Percentiles rank a stretch among this genome's conserved stretches.
phyloP scores from a whole-genome alignment of 768 basidiomycete genomes.

The Piloderma croceum region DNA sequence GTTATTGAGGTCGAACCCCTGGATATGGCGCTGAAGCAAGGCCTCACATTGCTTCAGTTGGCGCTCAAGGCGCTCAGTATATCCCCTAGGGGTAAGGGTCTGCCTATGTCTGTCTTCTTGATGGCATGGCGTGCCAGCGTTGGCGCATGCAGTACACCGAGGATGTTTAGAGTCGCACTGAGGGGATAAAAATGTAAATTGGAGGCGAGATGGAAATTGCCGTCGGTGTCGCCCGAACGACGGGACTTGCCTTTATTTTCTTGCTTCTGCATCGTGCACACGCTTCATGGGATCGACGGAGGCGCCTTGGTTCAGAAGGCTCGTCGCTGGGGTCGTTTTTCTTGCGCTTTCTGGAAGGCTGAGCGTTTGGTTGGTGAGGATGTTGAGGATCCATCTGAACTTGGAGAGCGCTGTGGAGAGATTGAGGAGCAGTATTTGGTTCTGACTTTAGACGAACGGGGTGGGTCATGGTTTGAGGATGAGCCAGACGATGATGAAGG shows the following conservation, averaged over 20 bases:
- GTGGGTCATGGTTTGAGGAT: too few species aligned
- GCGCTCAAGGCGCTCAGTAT: constrained; percentile 77
- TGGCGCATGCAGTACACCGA: constrained; percentile 78
- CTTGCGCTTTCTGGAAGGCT: constrained; percentile 41
- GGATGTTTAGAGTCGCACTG: constrained; percentile 92
- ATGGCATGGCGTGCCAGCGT: constrained; percentile 73
- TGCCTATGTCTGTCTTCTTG: constrained; percentile 87
- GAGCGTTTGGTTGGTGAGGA: constrained; percentile 1
- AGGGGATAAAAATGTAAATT: constrained; percentile 22
- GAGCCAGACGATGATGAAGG: too few species aligned
- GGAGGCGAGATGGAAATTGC: constrained; percentile 67
- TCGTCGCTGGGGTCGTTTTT: constrained; percentile 53
- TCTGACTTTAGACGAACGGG: too few species aligned
- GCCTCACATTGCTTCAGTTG: constrained; percentile 75
- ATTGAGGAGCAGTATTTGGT: not conserved
- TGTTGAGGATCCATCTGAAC: not conserved
- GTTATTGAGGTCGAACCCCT: constrained; percentile 40
- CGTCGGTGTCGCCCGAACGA: constrained; percentile 63
- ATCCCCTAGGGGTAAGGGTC: constrained; percentile 78
- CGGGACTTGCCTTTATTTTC: constrained; percentile 88
- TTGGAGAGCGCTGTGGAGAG: not conserved
- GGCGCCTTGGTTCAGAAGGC: constrained; percentile 68
- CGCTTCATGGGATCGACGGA: constrained; percentile 86
- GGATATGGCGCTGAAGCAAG: constrained; percentile 59
- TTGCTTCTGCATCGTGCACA: constrained; percentile 92